Evolutionary conservation across 148 eudicot species (phyloP).

Genomic region (Fagopyrum homotropicum): DNA sequence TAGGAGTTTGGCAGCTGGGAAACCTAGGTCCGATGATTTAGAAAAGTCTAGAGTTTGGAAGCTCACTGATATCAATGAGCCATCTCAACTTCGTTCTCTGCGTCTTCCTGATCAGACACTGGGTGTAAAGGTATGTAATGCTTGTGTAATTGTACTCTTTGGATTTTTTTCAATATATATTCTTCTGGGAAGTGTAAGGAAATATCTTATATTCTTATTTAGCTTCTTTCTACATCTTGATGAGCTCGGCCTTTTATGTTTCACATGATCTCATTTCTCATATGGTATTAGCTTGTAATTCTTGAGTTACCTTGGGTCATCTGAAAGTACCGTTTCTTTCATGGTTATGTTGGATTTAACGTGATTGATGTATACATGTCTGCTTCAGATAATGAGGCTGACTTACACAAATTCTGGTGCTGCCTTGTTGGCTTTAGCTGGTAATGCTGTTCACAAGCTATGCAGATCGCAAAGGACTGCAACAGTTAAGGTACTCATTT

Average conservation of each 20-base stretch:
- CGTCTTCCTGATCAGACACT: slow-evolving; percentile 49
- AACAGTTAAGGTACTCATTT: slow-evolving; percentile 27
- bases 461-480: slow-evolving; percentile 42
- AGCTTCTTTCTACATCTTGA: slow-evolving; percentile 2
- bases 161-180: background rate
- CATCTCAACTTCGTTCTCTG: slow-evolving; percentile 43
- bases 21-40: slow-evolving; percentile 31
- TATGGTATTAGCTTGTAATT: background rate
- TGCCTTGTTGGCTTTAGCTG: slow-evolving; percentile 44
- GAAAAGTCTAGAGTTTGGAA: slow-evolving; percentile 47
- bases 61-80: slow-evolving; percentile 38
- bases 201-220: background rate
- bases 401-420: slow-evolving; percentile 43
- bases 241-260: background rate
- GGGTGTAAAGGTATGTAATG: slow-evolving; percentile 11
- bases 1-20: slow-evolving; percentile 12
- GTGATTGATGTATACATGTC: background rate
- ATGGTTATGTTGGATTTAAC: background rate
- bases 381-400: slow-evolving; percentile 36
- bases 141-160: slow-evolving; percentile 2
- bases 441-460: slow-evolving; percentile 37
- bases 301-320: background rate
- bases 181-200: background rate
- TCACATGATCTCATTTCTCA: background rate
- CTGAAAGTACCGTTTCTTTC: background rate